phyloP scores from a whole-genome alignment of 73 alveolate genomes.

The Vitrella brassicaformis region DNA sequence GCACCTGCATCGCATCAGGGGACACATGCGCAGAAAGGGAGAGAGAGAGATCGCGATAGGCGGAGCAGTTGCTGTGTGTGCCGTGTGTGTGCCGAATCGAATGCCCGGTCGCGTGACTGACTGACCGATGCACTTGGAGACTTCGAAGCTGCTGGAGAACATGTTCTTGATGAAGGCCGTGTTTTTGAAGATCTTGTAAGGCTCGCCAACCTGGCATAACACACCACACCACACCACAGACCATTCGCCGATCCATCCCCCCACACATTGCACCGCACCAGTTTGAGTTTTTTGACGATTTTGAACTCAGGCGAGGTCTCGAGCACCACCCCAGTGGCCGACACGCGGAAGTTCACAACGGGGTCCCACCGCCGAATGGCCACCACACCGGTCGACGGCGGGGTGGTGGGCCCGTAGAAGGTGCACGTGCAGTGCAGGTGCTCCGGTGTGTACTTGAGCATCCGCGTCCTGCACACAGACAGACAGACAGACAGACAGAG shows the following conservation, averaged over 20 bases:
- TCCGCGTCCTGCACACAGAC: conserved; percentile 70
- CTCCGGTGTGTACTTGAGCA: conserved; percentile 95
- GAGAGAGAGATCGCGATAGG: background rate
- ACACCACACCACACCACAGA: too few relatives aligned
- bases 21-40: conserved; percentile 54
- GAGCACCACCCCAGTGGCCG: conserved; percentile 53
- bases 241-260: too few relatives aligned
- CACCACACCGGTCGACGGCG: conserved; percentile 22
- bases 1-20: conserved; percentile 51
- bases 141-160: conserved; percentile 90
- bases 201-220: conserved; percentile 90
- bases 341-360: conserved; percentile 44
- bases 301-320: conserved; percentile 85
- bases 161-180: conserved; percentile 96
- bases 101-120: background rate
- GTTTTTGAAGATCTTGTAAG: conserved; percentile 89
- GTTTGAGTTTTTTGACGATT: conserved; percentile 86
- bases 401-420: conserved; percentile 42
- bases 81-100: too few relatives aligned
- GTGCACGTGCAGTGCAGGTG: conserved; percentile 88
- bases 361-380: conserved; percentile 1
- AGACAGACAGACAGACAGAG: too few relatives aligned
- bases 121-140: background rate
- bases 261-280: too few relatives aligned
- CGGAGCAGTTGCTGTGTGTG: too few relatives aligned